Base-by-base conservation (phyloP, 768 basidiomycete genomes). In the Agrocybe chaxingu region DNA sequence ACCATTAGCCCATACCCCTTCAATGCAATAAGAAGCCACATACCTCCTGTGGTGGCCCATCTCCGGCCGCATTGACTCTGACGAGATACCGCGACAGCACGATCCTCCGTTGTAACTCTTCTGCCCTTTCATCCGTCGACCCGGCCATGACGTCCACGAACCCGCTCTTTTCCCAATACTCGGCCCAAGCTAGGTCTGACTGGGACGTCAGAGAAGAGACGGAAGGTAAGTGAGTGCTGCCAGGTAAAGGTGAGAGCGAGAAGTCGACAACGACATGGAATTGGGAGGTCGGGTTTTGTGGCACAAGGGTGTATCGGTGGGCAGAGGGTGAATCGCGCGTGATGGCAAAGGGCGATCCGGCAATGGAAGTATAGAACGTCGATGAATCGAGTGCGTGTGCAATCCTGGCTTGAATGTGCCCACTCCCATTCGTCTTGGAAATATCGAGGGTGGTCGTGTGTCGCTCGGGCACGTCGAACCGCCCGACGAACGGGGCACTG, bases 401-500 rank as follows among this genome's bases (percentile, higher is more conserved):
- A 38, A 82, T 73, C 49, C 68, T 60, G 2, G 78, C 75, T 1
- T 52, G 54, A 40, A 64, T 55, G 8, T 54, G 57, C 3, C 35
- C 33, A 0, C 54, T 12, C 7, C 37, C 39, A 1, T 47, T 47
- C 8, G 31, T 12, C 8, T 32, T 16, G 4, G 43, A 10, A 1
- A 42, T 58, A 46, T 56, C 10, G 33, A 79, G 62, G 0, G 58
- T 55, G 3, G 81, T 80, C 2, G 75, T 77, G 52, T 82, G 81
- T 40, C 73, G 76, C 11, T 67, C 59, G 1, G 75, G 71, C 40
- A 66, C 68, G 52, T 77, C 73, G 66, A 66, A 81, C 13, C 62
- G 62, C 2, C 82, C 82, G 0, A 84, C 82, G 55, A 80, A 81
- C 1, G 81, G 81, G 3, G 76, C 80, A 11, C 72, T 71, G 59